Evolutionary conservation across 2,329 filamentous ascomycete genomes (phyloP).

Genomic region (Verticillium longisporum): DNA sequence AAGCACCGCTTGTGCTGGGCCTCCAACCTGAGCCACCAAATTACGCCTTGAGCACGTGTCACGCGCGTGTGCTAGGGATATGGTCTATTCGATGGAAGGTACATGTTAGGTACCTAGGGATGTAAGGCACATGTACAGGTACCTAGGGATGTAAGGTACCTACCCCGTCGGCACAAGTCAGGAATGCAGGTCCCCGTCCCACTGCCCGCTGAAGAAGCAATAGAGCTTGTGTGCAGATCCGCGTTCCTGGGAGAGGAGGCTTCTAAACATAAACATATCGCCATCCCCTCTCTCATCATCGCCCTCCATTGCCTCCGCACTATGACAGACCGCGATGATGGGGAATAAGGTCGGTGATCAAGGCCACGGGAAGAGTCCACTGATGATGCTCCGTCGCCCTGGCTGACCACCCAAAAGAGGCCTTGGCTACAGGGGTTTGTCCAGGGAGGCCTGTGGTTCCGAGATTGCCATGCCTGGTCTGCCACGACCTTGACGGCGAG

Average conservation of each 20-base stretch:
- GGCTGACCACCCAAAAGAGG: background rate
- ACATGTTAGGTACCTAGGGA: too few species aligned
- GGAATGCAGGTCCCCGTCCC: background rate
- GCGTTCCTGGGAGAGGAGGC: too few species aligned
- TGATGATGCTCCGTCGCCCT: background rate
- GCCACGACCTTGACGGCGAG: background rate
- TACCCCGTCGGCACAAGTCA: background rate
- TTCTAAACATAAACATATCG: background rate
- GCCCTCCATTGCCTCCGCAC: background rate
- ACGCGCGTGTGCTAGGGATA: background rate
- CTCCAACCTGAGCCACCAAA: background rate
- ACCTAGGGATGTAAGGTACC: background rate
- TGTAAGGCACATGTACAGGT: too few species aligned
- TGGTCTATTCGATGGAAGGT: too few species aligned
- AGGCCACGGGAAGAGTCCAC: background rate
- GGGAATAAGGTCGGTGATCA: background rate
- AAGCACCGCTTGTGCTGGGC: background rate
- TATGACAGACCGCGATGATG: background rate
- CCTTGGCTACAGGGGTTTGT: background rate
- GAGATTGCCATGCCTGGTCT: background rate
- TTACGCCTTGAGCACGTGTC: background rate
- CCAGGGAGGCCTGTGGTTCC: background rate
- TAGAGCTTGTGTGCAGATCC: too few species aligned
- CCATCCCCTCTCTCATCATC: background rate
- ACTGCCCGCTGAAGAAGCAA: background rate